These are phyloP conservation scores for Aspergillus incahuasiensis DNA, from an alignment of 495 filamentous ascomycete genomes.

Conservation along the genomic window DNA sequence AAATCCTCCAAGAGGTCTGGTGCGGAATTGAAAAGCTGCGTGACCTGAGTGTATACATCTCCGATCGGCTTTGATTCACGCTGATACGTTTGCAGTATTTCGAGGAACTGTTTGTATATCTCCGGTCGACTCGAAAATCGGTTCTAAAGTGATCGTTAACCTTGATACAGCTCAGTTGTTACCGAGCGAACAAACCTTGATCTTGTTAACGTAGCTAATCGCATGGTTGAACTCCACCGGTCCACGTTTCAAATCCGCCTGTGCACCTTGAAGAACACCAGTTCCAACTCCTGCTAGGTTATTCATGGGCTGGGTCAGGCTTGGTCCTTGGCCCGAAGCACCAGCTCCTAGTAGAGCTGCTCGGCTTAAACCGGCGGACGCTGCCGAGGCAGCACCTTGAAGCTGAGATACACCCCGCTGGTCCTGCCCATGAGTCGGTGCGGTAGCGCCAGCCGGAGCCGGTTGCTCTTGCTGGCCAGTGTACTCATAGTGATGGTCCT, in stretches of 20 bases:
- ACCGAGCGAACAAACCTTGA: slow-evolving; percentile 63
- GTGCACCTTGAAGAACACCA: slow-evolving; percentile 46
- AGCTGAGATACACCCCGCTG: slow-evolving; percentile 76
- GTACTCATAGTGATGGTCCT: slow-evolving; percentile 44
- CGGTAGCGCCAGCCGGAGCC: slow-evolving; percentile 44
- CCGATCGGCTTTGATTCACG: slow-evolving; percentile 97
- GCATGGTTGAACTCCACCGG: slow-evolving; percentile 99
- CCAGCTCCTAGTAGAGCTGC: slow-evolving; percentile 41
- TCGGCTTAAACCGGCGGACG: slow-evolving; percentile 44
- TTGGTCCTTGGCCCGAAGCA: slow-evolving; percentile 44
- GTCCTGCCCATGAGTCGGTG: slow-evolving; percentile 67
- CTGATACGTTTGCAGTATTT: slow-evolving; percentile 98
- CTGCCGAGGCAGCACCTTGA: slow-evolving; percentile 69
- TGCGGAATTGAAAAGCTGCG: slow-evolving; percentile 83
- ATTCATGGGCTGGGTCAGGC: slow-evolving; percentile 44
- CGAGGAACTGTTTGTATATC: slow-evolving; percentile 98
- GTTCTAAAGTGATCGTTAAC: slow-evolving; percentile 52
- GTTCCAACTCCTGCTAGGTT: slow-evolving; percentile 42
- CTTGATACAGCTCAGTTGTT: neutral
- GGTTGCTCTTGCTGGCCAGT: slow-evolving; percentile 45
- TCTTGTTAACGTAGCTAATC: slow-evolving; percentile 99
- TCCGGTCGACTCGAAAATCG: slow-evolving; percentile 92
- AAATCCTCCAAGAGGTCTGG: slow-evolving; percentile 98
- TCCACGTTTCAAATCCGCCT: slow-evolving; percentile 69
- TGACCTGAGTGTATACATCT: slow-evolving; percentile 97